These are phyloP conservation scores for Protea cynaroides DNA, from an alignment of 164 flowering plant species.

Conservation along the genomic window DNA sequence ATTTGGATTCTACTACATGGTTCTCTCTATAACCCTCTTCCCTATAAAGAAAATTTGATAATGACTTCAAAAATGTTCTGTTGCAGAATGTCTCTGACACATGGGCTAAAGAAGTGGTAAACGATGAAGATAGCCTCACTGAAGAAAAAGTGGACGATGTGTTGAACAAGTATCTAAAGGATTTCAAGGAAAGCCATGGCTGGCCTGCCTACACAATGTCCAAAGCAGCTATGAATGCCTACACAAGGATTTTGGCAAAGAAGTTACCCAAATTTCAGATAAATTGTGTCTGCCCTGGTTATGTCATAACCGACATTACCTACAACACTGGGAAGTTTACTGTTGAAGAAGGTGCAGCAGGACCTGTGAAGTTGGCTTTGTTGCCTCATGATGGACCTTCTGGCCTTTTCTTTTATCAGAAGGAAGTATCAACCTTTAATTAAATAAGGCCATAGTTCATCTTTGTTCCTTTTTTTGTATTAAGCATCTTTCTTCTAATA, in stretches of 20 bases:
- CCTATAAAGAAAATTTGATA: no score
- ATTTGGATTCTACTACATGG: no score
- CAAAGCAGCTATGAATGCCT: conserved; percentile 41
- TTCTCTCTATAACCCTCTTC: no score
- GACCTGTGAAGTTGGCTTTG: conserved; percentile 34
- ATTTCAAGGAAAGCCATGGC: conserved; percentile 27
- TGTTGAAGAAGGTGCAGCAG: conserved; percentile 39
- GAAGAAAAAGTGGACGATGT: no score
- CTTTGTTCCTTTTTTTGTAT: no score
- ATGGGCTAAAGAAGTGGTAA: no score
- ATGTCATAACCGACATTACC: conserved; percentile 33
- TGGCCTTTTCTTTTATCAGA: conserved; percentile 33
- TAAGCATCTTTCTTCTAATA: no score
- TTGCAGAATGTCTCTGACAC: no score
- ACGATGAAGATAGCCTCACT: no score
- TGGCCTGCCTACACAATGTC: conserved; percentile 45
- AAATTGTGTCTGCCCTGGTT: conserved; percentile 41
- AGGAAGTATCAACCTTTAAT: conserved; percentile 5
- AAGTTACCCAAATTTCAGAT: conserved; percentile 26
- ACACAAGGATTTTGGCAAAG: conserved; percentile 40
- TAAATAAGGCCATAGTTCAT: no score
- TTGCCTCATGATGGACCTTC: conserved; percentile 34
- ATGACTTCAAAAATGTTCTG: no score
- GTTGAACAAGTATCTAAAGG: conserved; percentile 13
- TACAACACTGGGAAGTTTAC: conserved; percentile 19